Evolutionary conservation across 805 yeast species (phyloP), one percentile per base, ranked within the genome.

Genomic region (Starmerella floricola): DNA sequence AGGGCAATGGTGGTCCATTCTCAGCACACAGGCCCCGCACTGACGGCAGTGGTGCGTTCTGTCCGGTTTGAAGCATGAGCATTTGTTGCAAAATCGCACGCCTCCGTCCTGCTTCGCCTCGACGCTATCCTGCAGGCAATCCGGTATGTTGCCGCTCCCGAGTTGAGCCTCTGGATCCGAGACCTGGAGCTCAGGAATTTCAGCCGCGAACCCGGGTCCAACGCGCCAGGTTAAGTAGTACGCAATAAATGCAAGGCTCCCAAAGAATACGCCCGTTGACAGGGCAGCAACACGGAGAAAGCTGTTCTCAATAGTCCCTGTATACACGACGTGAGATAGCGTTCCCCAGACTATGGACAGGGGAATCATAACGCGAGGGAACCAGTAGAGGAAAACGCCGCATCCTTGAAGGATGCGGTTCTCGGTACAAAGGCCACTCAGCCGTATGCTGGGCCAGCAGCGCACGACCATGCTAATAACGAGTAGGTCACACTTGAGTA

Each of bases 1-100:
- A 0, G 96, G 96, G 71, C 60, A 93, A 63, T 61, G 72, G 72
- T 45, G 81, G 68, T 43, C 87, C 84, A 60, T 79, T 70, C 48
- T 67, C 59, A 66, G 49, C 16, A 66, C 57, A 41, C 70, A 66
- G 17, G 47, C 44, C 20, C 57, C 47, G 52, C 70, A 66, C 30
- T 58, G 52, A 23, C 64, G 50, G 51, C 70, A 66, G 46, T 66
- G 70, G 44, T 66, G 70, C 6, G 69, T 50, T 13, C 70, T 50
- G 47, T 66, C 70, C 1, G 70, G 70, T 43, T 66, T 66, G 65
- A 65, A 65, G 48, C 63, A 59, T 26, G 37, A 36, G 53, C 70
- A 66, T 43, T 66, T 67, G 28, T 45, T 40, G 51, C 70, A 66
- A 48, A 48, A 64, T 35, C 70, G 53, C 51, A 51, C 52, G 30